A percentile compares a stretch with the other conserved stretches of the same genome.
These are phyloP conservation scores for Vaccinium corymbosum DNA, from an alignment of 148 eudicot genomes.

Conservation along the genomic window DNA sequence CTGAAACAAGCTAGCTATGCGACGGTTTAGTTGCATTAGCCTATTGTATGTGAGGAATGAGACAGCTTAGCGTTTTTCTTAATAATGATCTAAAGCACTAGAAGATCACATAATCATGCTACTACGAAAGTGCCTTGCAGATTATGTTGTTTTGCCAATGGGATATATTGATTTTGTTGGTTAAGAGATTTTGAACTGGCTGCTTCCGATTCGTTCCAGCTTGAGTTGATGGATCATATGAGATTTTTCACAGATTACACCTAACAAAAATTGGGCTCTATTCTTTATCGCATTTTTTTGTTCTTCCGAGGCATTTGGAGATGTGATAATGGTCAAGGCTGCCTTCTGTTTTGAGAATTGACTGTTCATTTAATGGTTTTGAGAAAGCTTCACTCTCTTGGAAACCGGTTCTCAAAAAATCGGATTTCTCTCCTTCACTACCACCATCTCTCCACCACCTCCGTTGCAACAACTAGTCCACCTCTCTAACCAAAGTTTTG, in stretches of 20 bases:
- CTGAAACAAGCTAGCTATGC: not conserved
- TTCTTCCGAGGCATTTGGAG: not conserved
- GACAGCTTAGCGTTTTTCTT: not conserved
- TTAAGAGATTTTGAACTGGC: not conserved
- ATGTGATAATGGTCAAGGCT: not conserved
- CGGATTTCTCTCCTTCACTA: not conserved
- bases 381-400: no score
- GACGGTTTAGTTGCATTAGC: not conserved
- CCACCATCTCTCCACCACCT: not conserved
- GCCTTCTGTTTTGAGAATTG: no score
- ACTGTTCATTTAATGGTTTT: no score
- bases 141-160: not conserved
- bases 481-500: not conserved
- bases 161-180: not conserved
- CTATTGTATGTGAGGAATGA: not conserved
- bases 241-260: not conserved
- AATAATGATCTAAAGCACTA: not conserved
- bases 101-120: not conserved
- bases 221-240: not conserved
- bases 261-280: not conserved
- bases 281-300: not conserved
- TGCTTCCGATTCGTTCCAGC: not conserved
- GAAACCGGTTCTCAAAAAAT: no score
- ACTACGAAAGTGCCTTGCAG: not conserved
- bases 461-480: not conserved